phyloP scores from a whole-genome alignment of 2,329 filamentous ascomycete genomes.

The Rhinocladiella mackenziei region DNA sequence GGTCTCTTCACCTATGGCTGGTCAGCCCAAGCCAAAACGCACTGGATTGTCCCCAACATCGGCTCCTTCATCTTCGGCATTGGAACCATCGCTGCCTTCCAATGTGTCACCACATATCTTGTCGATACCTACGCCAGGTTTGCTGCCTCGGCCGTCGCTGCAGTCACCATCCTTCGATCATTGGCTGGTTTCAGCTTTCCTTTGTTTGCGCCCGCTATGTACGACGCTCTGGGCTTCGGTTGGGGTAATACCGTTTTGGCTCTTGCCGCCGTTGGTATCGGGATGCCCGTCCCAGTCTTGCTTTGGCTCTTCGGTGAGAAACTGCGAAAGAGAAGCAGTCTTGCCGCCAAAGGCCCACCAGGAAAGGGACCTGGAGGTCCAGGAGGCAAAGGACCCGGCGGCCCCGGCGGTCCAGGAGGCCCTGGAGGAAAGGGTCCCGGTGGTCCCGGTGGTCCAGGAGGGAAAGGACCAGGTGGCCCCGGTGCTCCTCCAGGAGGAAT shows the following conservation, averaged over 20 bases:
- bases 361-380: slow-evolving; percentile 17
- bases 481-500: slow-evolving; percentile 9
- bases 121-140: slow-evolving; percentile 45
- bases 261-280: slow-evolving; percentile 38
- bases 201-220: slow-evolving; percentile 46
- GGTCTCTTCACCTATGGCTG: slow-evolving; percentile 52
- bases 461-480: slow-evolving; percentile 17
- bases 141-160: slow-evolving; percentile 47
- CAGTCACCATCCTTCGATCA: slow-evolving; percentile 45
- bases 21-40: slow-evolving; percentile 42
- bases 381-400: slow-evolving; percentile 15
- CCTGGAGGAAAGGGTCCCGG: slow-evolving; percentile 21
- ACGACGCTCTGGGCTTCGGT: slow-evolving; percentile 36
- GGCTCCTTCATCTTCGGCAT: slow-evolving; percentile 44
- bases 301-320: slow-evolving; percentile 46
- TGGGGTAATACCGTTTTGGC: slow-evolving; percentile 47
- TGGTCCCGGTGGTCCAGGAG: slow-evolving; percentile 16
- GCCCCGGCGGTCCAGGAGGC: slow-evolving; percentile 20
- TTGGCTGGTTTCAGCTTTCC: slow-evolving; percentile 50
- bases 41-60: slow-evolving; percentile 48
- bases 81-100: slow-evolving; percentile 33
- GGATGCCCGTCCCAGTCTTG: slow-evolving; percentile 42
- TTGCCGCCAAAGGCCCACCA: slow-evolving; percentile 26
- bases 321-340: slow-evolving; percentile 36
- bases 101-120: slow-evolving; percentile 36